Conservation (phyloP, 164 flowering plant species). For the Warburgia ugandensis region DNA sequence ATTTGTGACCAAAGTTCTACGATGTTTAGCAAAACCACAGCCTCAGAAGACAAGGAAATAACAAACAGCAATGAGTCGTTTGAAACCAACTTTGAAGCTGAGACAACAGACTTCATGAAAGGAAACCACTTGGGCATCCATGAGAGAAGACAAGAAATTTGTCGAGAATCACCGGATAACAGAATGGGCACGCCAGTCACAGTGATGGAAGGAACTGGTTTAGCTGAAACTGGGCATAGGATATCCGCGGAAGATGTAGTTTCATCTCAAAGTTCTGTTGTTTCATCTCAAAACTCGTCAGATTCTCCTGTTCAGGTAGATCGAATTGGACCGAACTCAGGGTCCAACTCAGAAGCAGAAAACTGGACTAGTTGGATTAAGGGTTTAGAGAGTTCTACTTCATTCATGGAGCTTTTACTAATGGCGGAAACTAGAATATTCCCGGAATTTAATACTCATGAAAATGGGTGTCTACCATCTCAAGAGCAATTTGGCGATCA, state of each 20-base stretch:
- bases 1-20: constrained; percentile 5
- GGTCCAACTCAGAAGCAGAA: constrained; percentile 53
- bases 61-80: constrained; percentile 16
- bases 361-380: constrained; percentile 17
- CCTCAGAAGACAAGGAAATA: constrained; percentile 14
- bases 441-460: constrained; percentile 20
- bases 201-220: constrained; percentile 16
- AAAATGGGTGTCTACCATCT: constrained; percentile 9
- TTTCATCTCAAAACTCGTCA: constrained; percentile 20
- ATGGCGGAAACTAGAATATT: constrained; percentile 18
- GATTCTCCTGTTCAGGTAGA: constrained; percentile 27
- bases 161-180: constrained; percentile 9
- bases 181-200: constrained; percentile 1
- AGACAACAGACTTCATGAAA: constrained; percentile 7
- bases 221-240: constrained; percentile 16
- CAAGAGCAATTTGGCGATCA: constrained; percentile 13
- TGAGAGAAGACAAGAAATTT: not conserved
- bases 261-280: constrained; percentile 41
- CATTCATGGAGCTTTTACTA: constrained; percentile 19
- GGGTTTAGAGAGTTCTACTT: constrained; percentile 9
- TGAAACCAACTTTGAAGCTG: constrained; percentile 10
- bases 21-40: constrained; percentile 6
- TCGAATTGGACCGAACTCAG: constrained; percentile 38
- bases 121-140: constrained; percentile 4
- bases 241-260: constrained; percentile 32